Evolutionary conservation across 176 grass and related monocot genomes (phyloP).

Genomic region (Alopecurus myosuroides): DNA sequence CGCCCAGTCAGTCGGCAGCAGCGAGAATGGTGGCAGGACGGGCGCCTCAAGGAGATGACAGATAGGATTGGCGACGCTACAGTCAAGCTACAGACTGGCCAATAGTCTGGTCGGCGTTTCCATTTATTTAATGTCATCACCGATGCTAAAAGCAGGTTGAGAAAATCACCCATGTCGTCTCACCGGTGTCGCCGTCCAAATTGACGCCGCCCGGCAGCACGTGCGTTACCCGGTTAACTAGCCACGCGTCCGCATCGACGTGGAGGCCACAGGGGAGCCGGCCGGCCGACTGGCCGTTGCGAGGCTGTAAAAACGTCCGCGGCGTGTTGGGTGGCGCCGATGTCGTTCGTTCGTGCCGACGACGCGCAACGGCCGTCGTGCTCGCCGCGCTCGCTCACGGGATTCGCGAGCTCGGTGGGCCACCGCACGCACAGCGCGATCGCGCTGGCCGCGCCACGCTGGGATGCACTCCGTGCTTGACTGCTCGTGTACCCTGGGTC

Average conservation of each 20-base stretch:
- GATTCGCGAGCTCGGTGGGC: conserved; percentile 16
- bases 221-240: not conserved
- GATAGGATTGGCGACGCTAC: not conserved
- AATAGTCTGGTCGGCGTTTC: not conserved
- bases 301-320: not conserved
- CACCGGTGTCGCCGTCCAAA: conserved; percentile 16
- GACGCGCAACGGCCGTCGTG: conserved; percentile 17
- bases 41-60: not conserved
- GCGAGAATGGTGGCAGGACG: not conserved
- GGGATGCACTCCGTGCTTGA: not conserved
- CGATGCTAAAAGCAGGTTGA: not conserved
- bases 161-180: not conserved
- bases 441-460: not conserved
- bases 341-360: not conserved
- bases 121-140: not conserved
- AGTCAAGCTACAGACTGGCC: not conserved
- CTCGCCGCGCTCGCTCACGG: conserved; percentile 28
- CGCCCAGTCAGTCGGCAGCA: not conserved
- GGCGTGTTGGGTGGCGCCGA: not conserved
- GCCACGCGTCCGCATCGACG: not conserved
- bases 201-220: conserved; percentile 2
- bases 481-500: too few relatives aligned
- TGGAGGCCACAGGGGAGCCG: not conserved
- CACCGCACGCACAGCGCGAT: conserved; percentile 3
- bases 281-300: not conserved